Evolutionary conservation across 441 rosid species (phyloP).

Genomic region (Dalechampia spathulata): DNA sequence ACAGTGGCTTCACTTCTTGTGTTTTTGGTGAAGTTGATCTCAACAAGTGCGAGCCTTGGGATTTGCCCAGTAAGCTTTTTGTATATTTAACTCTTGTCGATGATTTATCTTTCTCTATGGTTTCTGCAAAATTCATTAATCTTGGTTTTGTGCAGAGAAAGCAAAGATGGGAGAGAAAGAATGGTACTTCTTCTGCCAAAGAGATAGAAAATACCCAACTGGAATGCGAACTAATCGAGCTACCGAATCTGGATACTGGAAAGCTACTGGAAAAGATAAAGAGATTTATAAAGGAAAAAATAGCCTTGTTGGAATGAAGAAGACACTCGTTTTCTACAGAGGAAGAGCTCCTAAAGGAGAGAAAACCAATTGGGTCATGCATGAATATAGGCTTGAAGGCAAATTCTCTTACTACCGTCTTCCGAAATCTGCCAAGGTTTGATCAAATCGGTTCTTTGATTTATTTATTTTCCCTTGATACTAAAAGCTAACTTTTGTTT

Average conservation of each 20-base stretch:
- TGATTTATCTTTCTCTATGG: not conserved
- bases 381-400: slow-evolving; percentile 92
- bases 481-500: too few relatives aligned
- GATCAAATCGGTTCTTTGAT: slow-evolving; percentile 7
- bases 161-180: slow-evolving; percentile 99
- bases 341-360: slow-evolving; percentile 99
- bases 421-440: slow-evolving; percentile 65
- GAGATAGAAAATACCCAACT: slow-evolving; percentile 90
- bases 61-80: slow-evolving; percentile 69
- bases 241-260: slow-evolving; percentile 89
- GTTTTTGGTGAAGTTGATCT: slow-evolving; percentile 86
- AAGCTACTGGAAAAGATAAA: slow-evolving; percentile 95
- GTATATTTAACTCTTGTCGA: too few relatives aligned
- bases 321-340: slow-evolving; percentile 91
- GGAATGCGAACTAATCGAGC: slow-evolving; percentile 98
- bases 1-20: slow-evolving; percentile 46
- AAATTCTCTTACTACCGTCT: slow-evolving; percentile 67
- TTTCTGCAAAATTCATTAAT: not conserved
- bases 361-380: slow-evolving; percentile 97
- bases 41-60: slow-evolving; percentile 98
- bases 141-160: slow-evolving; percentile 33
- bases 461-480: not conserved
- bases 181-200: slow-evolving; percentile 89
- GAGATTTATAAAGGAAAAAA: slow-evolving; percentile 56
- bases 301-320: slow-evolving; percentile 92